Conservation (phyloP, 2,329 filamentous ascomycete species). For the Fusarium sp. region DNA sequence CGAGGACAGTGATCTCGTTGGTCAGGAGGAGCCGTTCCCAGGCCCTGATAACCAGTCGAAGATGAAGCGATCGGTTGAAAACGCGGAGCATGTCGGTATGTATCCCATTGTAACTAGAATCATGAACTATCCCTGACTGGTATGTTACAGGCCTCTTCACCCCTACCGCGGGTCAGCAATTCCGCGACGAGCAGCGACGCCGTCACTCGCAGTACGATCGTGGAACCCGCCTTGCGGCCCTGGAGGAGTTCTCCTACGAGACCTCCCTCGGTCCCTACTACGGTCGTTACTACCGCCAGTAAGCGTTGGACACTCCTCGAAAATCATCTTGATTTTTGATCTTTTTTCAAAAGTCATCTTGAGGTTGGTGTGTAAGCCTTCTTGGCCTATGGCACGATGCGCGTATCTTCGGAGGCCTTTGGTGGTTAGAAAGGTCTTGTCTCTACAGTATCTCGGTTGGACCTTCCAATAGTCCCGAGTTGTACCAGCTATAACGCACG, state of each 20-base stretch:
- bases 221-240: slow-evolving; percentile 78
- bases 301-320: slow-evolving; percentile 9
- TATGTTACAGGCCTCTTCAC: slow-evolving; percentile 78
- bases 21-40: slow-evolving; percentile 81
- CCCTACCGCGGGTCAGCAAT: slow-evolving; percentile 79
- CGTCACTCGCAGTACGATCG: slow-evolving; percentile 85
- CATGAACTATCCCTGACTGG: not conserved
- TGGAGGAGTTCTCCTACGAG: slow-evolving; percentile 72
- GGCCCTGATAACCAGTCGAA: slow-evolving; percentile 86
- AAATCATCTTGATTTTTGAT: slow-evolving; percentile 28
- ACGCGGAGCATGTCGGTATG: slow-evolving; percentile 85
- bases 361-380: slow-evolving; percentile 36
- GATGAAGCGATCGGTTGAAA: slow-evolving; percentile 88
- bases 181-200: slow-evolving; percentile 80
- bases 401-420: slow-evolving; percentile 32
- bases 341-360: slow-evolving; percentile 33
- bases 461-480: slow-evolving; percentile 34
- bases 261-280: slow-evolving; percentile 58
- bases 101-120: slow-evolving; percentile 29
- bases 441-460: slow-evolving; percentile 46
- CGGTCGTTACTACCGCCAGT: slow-evolving; percentile 37
- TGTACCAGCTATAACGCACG: slow-evolving; percentile 33
- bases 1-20: slow-evolving; percentile 66
- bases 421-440: slow-evolving; percentile 31
- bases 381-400: slow-evolving; percentile 30